A percentile compares a stretch with the other conserved stretches of the same genome.
phyloP scores from a whole-genome alignment of 2,329 filamentous ascomycete genomes.

The Diaporthe ampelina region DNA sequence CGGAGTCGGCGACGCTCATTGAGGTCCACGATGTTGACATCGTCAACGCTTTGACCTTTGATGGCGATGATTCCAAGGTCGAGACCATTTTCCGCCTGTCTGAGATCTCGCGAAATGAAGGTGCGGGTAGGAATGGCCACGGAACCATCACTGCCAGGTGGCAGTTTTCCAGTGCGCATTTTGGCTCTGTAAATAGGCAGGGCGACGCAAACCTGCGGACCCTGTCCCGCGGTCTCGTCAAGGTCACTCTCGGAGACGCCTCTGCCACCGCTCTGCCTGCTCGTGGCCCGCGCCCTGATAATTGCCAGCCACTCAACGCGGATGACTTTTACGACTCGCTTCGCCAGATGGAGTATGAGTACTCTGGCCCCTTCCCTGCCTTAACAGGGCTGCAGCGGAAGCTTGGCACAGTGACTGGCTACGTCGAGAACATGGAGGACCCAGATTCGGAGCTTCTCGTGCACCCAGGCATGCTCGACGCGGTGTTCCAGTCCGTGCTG shows the following conservation, averaged over 20 bases:
- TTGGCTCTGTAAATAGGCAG: constrained; percentile 4
- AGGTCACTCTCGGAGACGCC: background rate
- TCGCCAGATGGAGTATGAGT: background rate
- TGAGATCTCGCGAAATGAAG: background rate
- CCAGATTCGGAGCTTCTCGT: background rate
- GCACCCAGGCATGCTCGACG: constrained; percentile 3
- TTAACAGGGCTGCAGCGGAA: background rate
- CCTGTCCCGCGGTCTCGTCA: background rate
- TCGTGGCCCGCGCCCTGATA: background rate
- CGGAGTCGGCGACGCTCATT: background rate
- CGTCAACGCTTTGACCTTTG: background rate
- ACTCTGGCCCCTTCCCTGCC: background rate
- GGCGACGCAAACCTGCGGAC: constrained; percentile 7
- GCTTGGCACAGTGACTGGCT: constrained; percentile 7
- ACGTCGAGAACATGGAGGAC: constrained; percentile 1
- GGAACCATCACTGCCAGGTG: background rate
- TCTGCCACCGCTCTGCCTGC: background rate
- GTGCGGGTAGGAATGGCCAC: background rate
- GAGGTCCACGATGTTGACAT: constrained; percentile 13
- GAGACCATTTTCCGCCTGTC: background rate
- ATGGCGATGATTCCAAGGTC: constrained; percentile 3
- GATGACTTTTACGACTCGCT: constrained; percentile 20
- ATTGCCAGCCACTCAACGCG: background rate
- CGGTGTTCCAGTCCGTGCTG: constrained; percentile 7
- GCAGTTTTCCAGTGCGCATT: background rate